Percentiles rank a stretch among this genome's conserved stretches.
Conservation (phyloP, 805 yeast genomes). For the Priceomyces fermenticarens region DNA sequence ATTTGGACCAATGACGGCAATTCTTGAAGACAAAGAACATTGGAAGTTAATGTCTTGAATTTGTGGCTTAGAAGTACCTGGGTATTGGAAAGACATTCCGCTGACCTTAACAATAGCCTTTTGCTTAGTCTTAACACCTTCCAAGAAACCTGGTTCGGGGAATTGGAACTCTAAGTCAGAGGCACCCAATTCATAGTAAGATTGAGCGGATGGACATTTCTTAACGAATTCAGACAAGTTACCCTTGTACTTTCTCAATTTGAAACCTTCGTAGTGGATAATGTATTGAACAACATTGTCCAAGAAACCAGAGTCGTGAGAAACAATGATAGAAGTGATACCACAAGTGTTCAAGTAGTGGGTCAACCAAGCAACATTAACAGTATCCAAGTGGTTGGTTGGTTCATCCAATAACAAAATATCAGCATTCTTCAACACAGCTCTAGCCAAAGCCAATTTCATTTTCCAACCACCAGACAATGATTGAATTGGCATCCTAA, state of each 20-base stretch:
- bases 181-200: slow-evolving; percentile 98
- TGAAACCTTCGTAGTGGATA: slow-evolving; percentile 99
- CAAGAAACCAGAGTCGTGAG: slow-evolving; percentile 99
- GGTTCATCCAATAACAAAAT: slow-evolving; percentile 98
- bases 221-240: slow-evolving; percentile 97
- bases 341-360: slow-evolving; percentile 99
- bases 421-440: slow-evolving; percentile 97
- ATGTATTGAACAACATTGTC: slow-evolving; percentile 97
- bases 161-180: slow-evolving; percentile 93
- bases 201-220: slow-evolving; percentile 98
- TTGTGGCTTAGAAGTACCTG: slow-evolving; percentile 98
- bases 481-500: slow-evolving; percentile 88
- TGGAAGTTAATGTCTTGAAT: slow-evolving; percentile 90
- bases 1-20: slow-evolving; percentile 99
- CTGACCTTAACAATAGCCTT: slow-evolving; percentile 98
- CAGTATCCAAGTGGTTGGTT: slow-evolving; percentile 99
- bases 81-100: slow-evolving; percentile 98
- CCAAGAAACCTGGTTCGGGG: slow-evolving; percentile 99
- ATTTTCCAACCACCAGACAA: slow-evolving; percentile 99
- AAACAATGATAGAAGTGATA: slow-evolving; percentile 96
- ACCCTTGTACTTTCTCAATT: slow-evolving; percentile 99
- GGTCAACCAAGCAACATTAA: slow-evolving; percentile 99
- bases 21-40: slow-evolving; percentile 98
- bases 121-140: slow-evolving; percentile 99
- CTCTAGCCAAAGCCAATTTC: slow-evolving; percentile 99